phyloP scores from a whole-genome alignment of 148 eudicot species.

The Spergularia marina region DNA sequence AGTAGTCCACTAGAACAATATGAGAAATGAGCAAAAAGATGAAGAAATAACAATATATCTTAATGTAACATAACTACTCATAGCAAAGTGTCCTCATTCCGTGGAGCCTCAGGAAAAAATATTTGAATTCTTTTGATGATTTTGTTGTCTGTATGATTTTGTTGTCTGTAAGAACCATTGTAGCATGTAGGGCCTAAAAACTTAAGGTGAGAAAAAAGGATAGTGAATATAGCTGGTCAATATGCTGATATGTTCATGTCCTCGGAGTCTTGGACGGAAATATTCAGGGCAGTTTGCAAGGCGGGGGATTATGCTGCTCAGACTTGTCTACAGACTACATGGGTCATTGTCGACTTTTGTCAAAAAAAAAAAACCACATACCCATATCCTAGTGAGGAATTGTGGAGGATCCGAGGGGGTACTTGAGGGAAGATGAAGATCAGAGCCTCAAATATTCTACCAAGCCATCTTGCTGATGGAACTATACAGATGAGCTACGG shows the following conservation, averaged over 20 bases:
- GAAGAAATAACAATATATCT: neutral
- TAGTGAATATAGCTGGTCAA: constrained; percentile 3
- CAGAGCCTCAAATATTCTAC: neutral
- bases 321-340: neutral
- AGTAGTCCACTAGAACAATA: constrained; percentile 15
- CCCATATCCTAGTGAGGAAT: no score
- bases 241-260: neutral
- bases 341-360: neutral
- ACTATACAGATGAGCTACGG: neutral
- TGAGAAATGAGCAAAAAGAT: constrained; percentile 1
- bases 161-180: constrained; percentile 23
- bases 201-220: neutral
- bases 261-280: neutral
- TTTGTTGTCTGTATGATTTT: constrained; percentile 28
- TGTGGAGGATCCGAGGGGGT: neutral
- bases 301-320: neutral
- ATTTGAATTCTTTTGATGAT: constrained; percentile 17
- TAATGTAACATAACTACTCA: neutral
- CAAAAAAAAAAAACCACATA: neutral
- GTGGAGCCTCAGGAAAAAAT: constrained; percentile 8
- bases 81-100: constrained; percentile 1
- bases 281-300: neutral
- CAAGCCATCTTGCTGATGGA: neutral
- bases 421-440: neutral
- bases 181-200: neutral